Conservation (phyloP, 371 early-diverging fungal genomes). For the Mortierella sp. region DNA sequence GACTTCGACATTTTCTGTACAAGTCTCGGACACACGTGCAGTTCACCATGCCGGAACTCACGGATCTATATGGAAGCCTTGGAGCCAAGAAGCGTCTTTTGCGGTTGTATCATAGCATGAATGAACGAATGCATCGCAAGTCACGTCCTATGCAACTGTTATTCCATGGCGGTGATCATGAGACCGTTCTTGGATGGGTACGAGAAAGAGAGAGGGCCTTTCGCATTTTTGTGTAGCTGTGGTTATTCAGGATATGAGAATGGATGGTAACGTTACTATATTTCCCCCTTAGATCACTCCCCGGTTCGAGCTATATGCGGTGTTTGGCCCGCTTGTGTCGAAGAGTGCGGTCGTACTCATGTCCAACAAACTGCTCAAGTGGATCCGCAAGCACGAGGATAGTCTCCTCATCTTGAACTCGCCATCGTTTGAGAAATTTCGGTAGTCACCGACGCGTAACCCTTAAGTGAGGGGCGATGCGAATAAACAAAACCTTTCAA, state of each 20-base stretch:
- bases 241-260: not conserved
- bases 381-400: slow-evolving; percentile 82
- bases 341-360: slow-evolving; percentile 74
- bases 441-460: not conserved
- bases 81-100: slow-evolving; percentile 60
- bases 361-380: slow-evolving; percentile 71
- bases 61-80: slow-evolving; percentile 60
- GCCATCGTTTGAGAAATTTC: slow-evolving; percentile 65
- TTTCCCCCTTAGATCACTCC: slow-evolving; percentile 71
- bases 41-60: slow-evolving; percentile 74
- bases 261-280: not conserved
- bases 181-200: slow-evolving; percentile 82
- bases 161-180: slow-evolving; percentile 67
- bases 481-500: no score
- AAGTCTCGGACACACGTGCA: slow-evolving; percentile 76
- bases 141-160: slow-evolving; percentile 69
- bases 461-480: slow-evolving; percentile 2
- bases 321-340: slow-evolving; percentile 75
- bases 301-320: slow-evolving; percentile 78
- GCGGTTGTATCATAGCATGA: slow-evolving; percentile 73
- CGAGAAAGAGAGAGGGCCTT: not conserved
- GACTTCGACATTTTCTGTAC: slow-evolving; percentile 81
- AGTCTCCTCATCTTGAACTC: slow-evolving; percentile 76
- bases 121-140: slow-evolving; percentile 72
- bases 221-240: not conserved